Base-by-base conservation (phyloP, 2,329 filamentous ascomycete species). In the Alternaria sp. region DNA sequence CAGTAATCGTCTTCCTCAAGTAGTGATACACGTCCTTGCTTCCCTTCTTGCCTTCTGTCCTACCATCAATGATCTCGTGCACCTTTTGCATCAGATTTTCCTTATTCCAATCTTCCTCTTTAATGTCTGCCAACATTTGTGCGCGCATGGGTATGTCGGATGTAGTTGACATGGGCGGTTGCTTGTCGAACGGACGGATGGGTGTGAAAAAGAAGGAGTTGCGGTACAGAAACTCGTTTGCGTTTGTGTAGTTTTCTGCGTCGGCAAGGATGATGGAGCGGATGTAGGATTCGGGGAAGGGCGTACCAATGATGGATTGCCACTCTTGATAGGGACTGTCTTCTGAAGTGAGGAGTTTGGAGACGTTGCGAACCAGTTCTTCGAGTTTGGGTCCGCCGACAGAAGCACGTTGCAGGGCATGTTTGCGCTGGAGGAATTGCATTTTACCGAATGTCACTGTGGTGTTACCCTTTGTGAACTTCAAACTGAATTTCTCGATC, bases 401-500 rank as follows among this genome's bases (percentile, higher is more conserved):
- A 43, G 81, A 70, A 38, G 83, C 82, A 52, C 81, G 81, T 6
- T 79, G 79, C 39, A 82, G 78, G n/a, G 84, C 85, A 73, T 94
- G 92, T 47, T 87, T 85, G 68, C 86, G 88, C 72, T 97, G 92
- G 49, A 98, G 85, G 76, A 89, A 92, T 69, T 87, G 86, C 16
- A 98, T 85, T 75, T 98, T 99, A 49, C 89, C 87, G 51, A 89
- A 86, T 20, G 91, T 88, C 18, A 97, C 92, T 14, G 91, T 90
- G 7, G 94, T 92, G 75, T 97, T 94, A 9, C 94, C 94, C 69
- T 91, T 92, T 3, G 93, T 98, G 79, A 97, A 96, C 73, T 93
- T 93, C 66, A 96, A 84, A 46, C 89, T 88, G 75, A 97, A 94
- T 86, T 88, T 88, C 18, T 89, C 76, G 44, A 92, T 84, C 54